phyloP scores from a whole-genome alignment of 2,329 filamentous ascomycete genomes.

The Cytospora chrysosperma region DNA sequence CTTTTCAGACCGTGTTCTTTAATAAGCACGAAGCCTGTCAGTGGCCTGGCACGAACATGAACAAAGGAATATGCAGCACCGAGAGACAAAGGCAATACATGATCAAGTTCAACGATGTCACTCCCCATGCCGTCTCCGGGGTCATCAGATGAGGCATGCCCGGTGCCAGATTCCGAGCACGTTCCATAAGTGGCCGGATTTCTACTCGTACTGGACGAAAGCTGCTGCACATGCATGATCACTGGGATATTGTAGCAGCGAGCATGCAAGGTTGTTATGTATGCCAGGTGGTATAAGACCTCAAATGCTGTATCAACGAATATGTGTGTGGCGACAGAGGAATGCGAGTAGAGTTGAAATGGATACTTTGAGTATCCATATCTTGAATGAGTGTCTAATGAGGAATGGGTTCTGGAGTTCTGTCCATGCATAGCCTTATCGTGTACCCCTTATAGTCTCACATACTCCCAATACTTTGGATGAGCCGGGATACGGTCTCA shows the following conservation, averaged over 20 bases:
- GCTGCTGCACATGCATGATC: constrained; percentile 32
- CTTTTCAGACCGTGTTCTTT: constrained; percentile 7
- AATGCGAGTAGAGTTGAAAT: too few relatives aligned
- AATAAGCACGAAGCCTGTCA: constrained; percentile 10
- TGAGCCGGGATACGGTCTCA: too few relatives aligned
- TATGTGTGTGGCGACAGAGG: too few relatives aligned
- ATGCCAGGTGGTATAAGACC: too few relatives aligned
- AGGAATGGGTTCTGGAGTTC: too few relatives aligned
- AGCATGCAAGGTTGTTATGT: constrained; percentile 52
- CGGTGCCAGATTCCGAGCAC: constrained; percentile 37
- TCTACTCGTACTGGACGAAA: constrained; percentile 40
- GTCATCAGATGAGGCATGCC: constrained; percentile 31
- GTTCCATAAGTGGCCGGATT: constrained; percentile 34
- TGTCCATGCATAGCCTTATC: too few relatives aligned
- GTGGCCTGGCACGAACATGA: constrained; percentile 15
- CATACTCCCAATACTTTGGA: too few relatives aligned
- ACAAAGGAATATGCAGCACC: background rate
- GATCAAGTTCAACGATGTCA: constrained; percentile 28
- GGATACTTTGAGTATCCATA: too few relatives aligned
- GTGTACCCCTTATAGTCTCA: too few relatives aligned
- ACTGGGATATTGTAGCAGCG: constrained; percentile 33
- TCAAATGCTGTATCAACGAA: too few relatives aligned
- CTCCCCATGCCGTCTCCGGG: constrained; percentile 31
- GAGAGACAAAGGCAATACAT: constrained; percentile 2
- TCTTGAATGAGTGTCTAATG: too few relatives aligned